phyloP scores from a whole-genome alignment of 2,329 filamentous ascomycete species.

The Cercospora sojina region DNA sequence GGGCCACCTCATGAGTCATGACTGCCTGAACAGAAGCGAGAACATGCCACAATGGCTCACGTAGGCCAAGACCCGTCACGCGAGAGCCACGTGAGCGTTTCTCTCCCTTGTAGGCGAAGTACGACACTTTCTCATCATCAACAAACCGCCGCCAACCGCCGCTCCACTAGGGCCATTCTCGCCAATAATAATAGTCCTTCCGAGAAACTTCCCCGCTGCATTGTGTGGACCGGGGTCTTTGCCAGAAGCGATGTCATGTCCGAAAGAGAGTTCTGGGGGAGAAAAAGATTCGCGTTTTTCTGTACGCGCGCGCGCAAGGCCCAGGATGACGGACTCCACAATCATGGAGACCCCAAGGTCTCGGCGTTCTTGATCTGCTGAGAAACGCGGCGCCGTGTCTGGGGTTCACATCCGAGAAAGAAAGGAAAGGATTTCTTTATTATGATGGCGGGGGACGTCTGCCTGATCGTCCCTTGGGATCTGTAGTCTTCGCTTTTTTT shows the following conservation, averaged over 20 bases:
- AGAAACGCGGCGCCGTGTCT: not conserved
- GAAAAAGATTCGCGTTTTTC: not conserved
- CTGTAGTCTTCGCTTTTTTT: not conserved
- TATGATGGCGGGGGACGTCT: not conserved
- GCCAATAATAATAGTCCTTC: too few species aligned
- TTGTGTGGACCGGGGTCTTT: not conserved
- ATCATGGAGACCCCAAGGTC: not conserved
- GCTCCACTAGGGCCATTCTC: too few species aligned
- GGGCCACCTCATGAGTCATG: too few species aligned
- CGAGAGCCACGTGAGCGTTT: not conserved
- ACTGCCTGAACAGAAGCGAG: too few species aligned
- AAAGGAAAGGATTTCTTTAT: not conserved
- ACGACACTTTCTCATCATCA: not conserved
- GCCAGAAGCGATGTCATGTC: not conserved
- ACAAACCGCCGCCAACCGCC: too few species aligned
- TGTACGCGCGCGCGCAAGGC: not conserved
- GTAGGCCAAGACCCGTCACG: not conserved
- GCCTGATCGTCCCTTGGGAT: not conserved
- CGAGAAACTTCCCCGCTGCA: not conserved
- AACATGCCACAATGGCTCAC: not conserved
- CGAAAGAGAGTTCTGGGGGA: not conserved
- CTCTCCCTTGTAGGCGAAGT: not conserved
- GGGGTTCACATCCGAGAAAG: not conserved
- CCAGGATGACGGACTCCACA: not conserved
- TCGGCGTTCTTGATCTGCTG: not conserved